Conservation (phyloP, 495 filamentous ascomycete species). For the Cairneyella variabilis region DNA sequence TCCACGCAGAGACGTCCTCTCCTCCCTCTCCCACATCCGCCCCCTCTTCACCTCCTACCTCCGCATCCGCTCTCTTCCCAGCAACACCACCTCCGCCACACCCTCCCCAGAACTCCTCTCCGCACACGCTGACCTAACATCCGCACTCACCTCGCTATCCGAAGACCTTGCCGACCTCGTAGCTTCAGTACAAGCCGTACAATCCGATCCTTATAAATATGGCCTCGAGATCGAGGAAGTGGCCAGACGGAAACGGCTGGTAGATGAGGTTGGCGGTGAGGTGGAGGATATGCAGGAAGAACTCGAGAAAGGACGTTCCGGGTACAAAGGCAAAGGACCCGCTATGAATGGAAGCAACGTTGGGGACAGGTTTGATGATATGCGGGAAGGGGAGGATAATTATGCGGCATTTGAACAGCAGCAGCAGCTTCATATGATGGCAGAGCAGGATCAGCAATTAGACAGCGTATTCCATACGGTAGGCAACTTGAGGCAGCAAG, state of each 20-base stretch:
- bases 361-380: slow-evolving; percentile 27
- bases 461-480: slow-evolving; percentile 93
- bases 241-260: slow-evolving; percentile 70
- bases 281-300: slow-evolving; percentile 86
- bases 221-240: slow-evolving; percentile 85
- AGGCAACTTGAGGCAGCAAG: slow-evolving; percentile 82
- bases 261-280: slow-evolving; percentile 85
- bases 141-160: slow-evolving; percentile 68
- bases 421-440: slow-evolving; percentile 86
- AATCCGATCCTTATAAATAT: slow-evolving; percentile 84
- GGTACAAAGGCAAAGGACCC: slow-evolving; percentile 13
- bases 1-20: slow-evolving; percentile 70
- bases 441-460: slow-evolving; percentile 88
- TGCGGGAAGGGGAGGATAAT: slow-evolving; percentile 54
- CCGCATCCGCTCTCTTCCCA: slow-evolving; percentile 88
- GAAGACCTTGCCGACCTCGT: slow-evolving; percentile 87
- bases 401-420: slow-evolving; percentile 89
- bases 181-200: slow-evolving; percentile 82
- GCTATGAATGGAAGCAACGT: slow-evolving; percentile 25
- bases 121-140: slow-evolving; percentile 76
- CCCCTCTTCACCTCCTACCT: slow-evolving; percentile 92
- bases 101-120: slow-evolving; percentile 83
- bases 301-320: slow-evolving; percentile 44
- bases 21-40: slow-evolving; percentile 71
- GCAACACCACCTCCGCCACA: slow-evolving; percentile 46